Conservation (phyloP, 257 asterid genomes). For the Solanum bulbocastanum region DNA sequence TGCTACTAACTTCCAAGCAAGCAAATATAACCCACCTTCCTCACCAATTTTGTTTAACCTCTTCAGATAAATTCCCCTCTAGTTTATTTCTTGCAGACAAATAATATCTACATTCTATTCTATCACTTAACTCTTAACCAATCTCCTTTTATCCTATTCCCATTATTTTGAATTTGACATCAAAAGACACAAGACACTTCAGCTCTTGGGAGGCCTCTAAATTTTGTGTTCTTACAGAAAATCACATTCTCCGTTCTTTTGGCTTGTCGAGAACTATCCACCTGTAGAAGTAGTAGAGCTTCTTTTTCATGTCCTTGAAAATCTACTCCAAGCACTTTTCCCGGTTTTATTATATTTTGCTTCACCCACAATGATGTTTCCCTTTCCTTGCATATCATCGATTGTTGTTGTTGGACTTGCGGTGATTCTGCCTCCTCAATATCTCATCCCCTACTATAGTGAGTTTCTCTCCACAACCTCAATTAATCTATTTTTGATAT, state of each 20-base stretch:
- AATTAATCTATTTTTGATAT: neutral
- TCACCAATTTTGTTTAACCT: neutral
- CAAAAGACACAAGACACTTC: neutral
- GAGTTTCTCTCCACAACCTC: neutral
- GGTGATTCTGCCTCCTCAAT: neutral
- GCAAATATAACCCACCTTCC: neutral
- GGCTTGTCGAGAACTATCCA: neutral
- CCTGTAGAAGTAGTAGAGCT: neutral
- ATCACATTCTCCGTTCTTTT: neutral
- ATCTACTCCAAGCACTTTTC: neutral
- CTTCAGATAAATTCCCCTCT: neutral
- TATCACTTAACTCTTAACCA: neutral
- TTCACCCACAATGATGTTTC: neutral
- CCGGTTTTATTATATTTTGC: neutral
- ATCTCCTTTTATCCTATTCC: neutral
- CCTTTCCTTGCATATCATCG: neutral
- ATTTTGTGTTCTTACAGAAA: neutral
- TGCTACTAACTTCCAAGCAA: neutral
- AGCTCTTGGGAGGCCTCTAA: neutral
- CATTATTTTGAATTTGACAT: neutral
- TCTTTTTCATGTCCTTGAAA: neutral
- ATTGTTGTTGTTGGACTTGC: neutral
- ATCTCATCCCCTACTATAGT: neutral
- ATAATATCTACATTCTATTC: neutral
- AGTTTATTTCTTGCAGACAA: neutral